Evolutionary conservation across 257 asterid genomes (phyloP), one percentile per base, ranked within the genome.

Genomic region (Gardenia jasminoides): DNA sequence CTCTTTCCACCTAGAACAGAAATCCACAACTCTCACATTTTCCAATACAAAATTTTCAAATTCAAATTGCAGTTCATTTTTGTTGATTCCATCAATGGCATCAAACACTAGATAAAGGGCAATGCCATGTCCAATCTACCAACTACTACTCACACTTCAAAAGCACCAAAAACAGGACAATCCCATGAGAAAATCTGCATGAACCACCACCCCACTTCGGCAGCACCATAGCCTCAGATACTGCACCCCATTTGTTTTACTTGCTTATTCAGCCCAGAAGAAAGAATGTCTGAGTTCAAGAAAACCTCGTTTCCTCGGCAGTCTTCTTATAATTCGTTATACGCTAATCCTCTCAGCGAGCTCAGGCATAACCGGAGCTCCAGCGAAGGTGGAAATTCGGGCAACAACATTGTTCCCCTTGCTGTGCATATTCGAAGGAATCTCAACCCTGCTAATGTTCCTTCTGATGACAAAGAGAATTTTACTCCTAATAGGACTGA

Each of bases 311-410:
- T 84, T 30, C 84, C 90, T 3, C 88, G 87, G 7, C 89, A 89
- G 31, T 82, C 90, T 31, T 89, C 92, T 0, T 87, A 83, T 85
- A 83, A 89, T 54, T 89, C 97, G 11, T 81, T 86, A 20, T 87
- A 87, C 78, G 90, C 91, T 59, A 91, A 86, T 62, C 97, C 98
- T 26, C 90, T 95, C 50, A 90, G 79, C 33, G 94, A 90, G 66
- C 83, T 71, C 73, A 85, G 83, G 24, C 91, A 82, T 80, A 81
- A 75, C 81, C 87, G 92, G 39, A 84, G 86, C 86, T 59, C 82
- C 54, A 87, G 87, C 62, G 86, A 80, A 5, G 86, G 83, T 48
- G 86, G 67, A 15, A 67, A 78, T 28, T 74, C 74, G 31, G 24
- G 58, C 75, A 36, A 36, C 62, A 43, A 48, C 26, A 65, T 52